Base-by-base conservation (phyloP, 495 filamentous ascomycete species). In the Staphylotrichum longicolle region DNA sequence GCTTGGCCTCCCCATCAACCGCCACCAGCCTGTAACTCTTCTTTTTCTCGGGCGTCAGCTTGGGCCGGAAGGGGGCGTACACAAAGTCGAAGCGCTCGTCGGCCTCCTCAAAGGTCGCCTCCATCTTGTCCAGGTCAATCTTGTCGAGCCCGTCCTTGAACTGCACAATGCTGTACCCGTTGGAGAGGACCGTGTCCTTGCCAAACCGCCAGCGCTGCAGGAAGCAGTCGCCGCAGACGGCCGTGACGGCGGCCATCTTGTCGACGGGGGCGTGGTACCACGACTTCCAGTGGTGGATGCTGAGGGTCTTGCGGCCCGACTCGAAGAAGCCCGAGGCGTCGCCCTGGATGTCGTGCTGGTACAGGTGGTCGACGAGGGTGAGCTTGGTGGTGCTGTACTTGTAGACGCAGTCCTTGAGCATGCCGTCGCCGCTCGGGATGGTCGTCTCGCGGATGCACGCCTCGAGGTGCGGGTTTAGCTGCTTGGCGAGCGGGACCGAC, bases 231-330 rank as follows among this genome's bases (percentile, higher is more conserved):
- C 85, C 85, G 27, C 85, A 86, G 3, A 84, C 74, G 27, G 76
- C 75, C 8, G 80, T 67, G 10, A 84, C 79, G 32, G 77, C 75
- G 48, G 81, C 80, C 84, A 88, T 88, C 33, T 8, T 4, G 10
- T 10, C 34, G 4, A 58, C 56, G 34, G 56, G 56, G n/a, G 56
- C 56, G 15, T 35, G 12, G 56, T 58, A 58, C 56, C 78, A 77
- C 32, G 77, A 81, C 70, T 85, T 86, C 84, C 84, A 87, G 72
- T 88, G 85, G 69, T 89, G 86, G 52, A 89, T 72, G 54, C 80
- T 84, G 34, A 87, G 69, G 1, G 83, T 80, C 63, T 72, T 74
- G 54, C 77, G 74, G 14, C 85, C 85, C 32, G 80, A 81, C 69
- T 89, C 86, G 66, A 82, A 88, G 34, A 88, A 79, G 51, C 86